These are phyloP conservation scores for Aeminium ludgeri DNA, from an alignment of 495 filamentous ascomycete genomes.

Conservation along the genomic window DNA sequence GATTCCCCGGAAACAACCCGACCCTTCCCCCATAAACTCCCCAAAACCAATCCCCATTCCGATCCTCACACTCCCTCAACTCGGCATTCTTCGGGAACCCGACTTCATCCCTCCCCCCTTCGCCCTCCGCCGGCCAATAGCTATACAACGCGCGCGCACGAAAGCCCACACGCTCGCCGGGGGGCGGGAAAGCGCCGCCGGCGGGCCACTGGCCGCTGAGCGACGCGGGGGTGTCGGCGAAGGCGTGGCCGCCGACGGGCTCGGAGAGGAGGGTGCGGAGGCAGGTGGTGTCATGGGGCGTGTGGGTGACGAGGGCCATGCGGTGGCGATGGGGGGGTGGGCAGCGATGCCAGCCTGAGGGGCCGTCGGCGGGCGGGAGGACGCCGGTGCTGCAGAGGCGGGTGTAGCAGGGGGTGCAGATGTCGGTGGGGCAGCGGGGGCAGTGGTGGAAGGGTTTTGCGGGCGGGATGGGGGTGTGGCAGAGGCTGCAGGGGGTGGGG, in stretches of 20 bases:
- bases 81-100: constrained; percentile 69
- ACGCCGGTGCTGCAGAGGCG: constrained; percentile 40
- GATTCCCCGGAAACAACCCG: constrained; percentile 60
- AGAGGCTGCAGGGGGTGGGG: constrained; percentile 57
- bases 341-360: constrained; percentile 66
- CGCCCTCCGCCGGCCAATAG: constrained; percentile 46
- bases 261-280: constrained; percentile 43
- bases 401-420: constrained; percentile 62
- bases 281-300: no score
- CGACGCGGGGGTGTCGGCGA: constrained; percentile 28
- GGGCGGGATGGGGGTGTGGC: constrained; percentile 50
- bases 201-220: constrained; percentile 1
- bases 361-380: constrained; percentile 57
- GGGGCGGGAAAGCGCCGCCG: constrained; percentile 36
- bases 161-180: constrained; percentile 50
- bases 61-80: constrained; percentile 57
- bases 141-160: constrained; percentile 48
- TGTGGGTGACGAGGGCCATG: constrained; percentile 59
- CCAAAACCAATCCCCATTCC: constrained; percentile 70
- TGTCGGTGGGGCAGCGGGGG: constrained; percentile 45
- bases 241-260: constrained; percentile 50
- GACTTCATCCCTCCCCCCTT: constrained; percentile 58
- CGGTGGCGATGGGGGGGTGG: constrained; percentile 61
- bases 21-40: constrained; percentile 60
- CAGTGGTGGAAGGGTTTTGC: constrained; percentile 61